A percentile compares a stretch with the other conserved stretches of the same genome.
Evolutionary conservation across 2,329 filamentous ascomycete species (phyloP).

Genomic region (Beauveria sp.): DNA sequence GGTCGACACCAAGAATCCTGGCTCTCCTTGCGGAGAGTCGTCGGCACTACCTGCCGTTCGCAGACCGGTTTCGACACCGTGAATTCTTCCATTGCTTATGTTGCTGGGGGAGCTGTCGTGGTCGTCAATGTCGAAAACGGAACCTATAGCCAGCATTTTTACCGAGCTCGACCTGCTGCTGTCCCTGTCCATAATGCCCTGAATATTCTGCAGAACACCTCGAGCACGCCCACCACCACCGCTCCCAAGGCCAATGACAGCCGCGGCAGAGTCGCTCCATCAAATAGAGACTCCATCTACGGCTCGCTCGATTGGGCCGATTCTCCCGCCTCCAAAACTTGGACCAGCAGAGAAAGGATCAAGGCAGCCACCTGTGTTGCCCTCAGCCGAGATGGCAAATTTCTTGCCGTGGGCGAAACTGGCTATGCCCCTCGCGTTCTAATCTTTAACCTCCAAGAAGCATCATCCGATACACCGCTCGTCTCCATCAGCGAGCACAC

Average conservation of each 20-base stretch:
- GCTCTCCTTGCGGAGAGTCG: slow-evolving; percentile 72
- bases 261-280: slow-evolving; percentile 45
- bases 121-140: slow-evolving; percentile 71
- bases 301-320: slow-evolving; percentile 51
- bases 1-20: slow-evolving; percentile 45
- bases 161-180: slow-evolving; percentile 73
- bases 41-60: slow-evolving; percentile 81
- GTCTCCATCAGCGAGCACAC: slow-evolving; percentile 84
- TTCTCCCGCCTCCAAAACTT: slow-evolving; percentile 59
- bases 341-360: slow-evolving; percentile 85
- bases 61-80: slow-evolving; percentile 82
- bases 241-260: slow-evolving; percentile 58
- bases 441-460: slow-evolving; percentile 78
- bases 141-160: slow-evolving; percentile 72
- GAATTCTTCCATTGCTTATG: slow-evolving; percentile 75
- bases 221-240: slow-evolving; percentile 42
- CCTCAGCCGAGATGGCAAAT: slow-evolving; percentile 78
- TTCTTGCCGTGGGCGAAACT: slow-evolving; percentile 88
- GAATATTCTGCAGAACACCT: slow-evolving; percentile 43
- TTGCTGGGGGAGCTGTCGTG: slow-evolving; percentile 88
- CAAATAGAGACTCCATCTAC: slow-evolving; percentile 41
- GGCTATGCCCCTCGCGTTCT: slow-evolving; percentile 88
- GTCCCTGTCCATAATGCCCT: slow-evolving; percentile 55
- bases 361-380: slow-evolving; percentile 90
- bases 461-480: slow-evolving; percentile 71